Conservation (phyloP, 495 filamentous ascomycete species). For the Penicillium ochrochloron region DNA sequence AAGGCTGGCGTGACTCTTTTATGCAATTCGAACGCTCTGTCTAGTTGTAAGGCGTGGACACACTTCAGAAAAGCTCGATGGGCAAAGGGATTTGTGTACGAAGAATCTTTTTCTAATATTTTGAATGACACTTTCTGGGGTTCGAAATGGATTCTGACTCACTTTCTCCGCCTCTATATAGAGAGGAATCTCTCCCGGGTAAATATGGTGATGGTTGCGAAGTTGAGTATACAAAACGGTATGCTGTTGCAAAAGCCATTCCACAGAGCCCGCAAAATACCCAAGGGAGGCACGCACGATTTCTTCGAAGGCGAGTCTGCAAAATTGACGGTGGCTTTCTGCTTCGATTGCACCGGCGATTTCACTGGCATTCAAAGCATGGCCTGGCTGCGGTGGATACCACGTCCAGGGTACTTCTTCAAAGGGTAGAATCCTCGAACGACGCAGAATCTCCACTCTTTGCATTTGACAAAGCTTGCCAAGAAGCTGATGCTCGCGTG, state of each 20-base stretch:
- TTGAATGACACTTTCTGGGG: background rate
- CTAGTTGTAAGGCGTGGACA: conserved; percentile 30
- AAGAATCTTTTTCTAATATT: conserved; percentile 32
- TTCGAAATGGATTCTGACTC: background rate
- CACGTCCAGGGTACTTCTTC: conserved; percentile 42
- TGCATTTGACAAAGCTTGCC: conserved; percentile 41
- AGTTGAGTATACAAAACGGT: conserved; percentile 44
- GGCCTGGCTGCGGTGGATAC: conserved; percentile 38
- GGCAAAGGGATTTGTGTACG: conserved; percentile 43
- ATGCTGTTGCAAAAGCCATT: conserved; percentile 51
- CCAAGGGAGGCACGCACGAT: conserved; percentile 47
- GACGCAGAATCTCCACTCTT: conserved; percentile 47
- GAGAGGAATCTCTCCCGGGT: conserved; percentile 38
- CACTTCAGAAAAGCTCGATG: conserved; percentile 42
- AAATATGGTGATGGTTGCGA: conserved; percentile 36
- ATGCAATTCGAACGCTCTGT: conserved; percentile 16
- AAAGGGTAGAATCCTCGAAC: conserved; percentile 31
- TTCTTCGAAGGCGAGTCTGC: conserved; percentile 46
- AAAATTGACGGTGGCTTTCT: conserved; percentile 50
- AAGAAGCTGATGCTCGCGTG: conserved; percentile 34
- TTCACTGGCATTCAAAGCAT: conserved; percentile 23
- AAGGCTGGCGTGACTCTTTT: conserved; percentile 30
- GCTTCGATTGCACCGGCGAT: conserved; percentile 46
- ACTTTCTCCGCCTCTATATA: conserved; percentile 48
- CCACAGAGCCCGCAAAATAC: conserved; percentile 36